phyloP scores from a whole-genome alignment of 352 stramenopile genomes.

The Bremia lactucae region DNA sequence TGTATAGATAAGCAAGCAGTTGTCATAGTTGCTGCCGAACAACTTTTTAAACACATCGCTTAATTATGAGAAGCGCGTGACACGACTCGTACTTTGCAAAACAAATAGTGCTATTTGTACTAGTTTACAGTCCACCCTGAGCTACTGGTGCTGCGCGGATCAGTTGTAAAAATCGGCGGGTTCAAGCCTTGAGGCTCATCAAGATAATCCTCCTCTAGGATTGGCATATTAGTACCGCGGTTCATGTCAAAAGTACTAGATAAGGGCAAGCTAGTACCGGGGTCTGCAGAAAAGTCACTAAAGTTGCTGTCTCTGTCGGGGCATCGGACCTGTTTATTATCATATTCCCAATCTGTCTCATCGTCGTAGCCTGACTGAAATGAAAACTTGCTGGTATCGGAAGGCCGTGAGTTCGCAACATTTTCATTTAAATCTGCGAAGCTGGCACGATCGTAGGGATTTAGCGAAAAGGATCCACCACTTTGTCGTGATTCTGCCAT shows the following conservation, averaged over 20 bases:
- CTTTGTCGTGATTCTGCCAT: conserved; percentile 12
- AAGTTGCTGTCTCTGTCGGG: conserved; percentile 18
- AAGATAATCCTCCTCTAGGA: conserved; percentile 50
- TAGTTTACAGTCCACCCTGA: conserved; percentile 48
- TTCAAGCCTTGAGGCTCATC: conserved; percentile 19
- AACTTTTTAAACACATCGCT: too few relatives aligned
- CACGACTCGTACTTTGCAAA: conserved; percentile 12
- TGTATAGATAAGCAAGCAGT: background rate
- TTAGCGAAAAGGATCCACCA: conserved; percentile 59
- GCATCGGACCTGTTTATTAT: conserved; percentile 28
- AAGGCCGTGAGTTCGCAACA: conserved; percentile 33
- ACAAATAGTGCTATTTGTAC: conserved; percentile 18
- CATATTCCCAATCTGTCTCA: conserved; percentile 62
- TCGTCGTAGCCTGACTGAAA: conserved; percentile 69
- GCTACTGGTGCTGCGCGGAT: conserved; percentile 34
- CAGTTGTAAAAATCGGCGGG: conserved; percentile 9
- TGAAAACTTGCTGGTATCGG: conserved; percentile 59
- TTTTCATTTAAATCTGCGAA: conserved; percentile 58
- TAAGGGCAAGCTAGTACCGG: conserved; percentile 22
- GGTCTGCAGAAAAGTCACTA: conserved; percentile 28
- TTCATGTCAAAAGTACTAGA: conserved; percentile 45
- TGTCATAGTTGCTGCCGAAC: too few relatives aligned
- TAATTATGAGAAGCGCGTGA: conserved; percentile 23
- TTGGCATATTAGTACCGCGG: conserved; percentile 28
- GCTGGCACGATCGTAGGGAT: conserved; percentile 56